Evolutionary conservation across 306 rosid species (phyloP), one percentile per base, ranked within the genome.

Genomic region (Sophora flavescens): DNA sequence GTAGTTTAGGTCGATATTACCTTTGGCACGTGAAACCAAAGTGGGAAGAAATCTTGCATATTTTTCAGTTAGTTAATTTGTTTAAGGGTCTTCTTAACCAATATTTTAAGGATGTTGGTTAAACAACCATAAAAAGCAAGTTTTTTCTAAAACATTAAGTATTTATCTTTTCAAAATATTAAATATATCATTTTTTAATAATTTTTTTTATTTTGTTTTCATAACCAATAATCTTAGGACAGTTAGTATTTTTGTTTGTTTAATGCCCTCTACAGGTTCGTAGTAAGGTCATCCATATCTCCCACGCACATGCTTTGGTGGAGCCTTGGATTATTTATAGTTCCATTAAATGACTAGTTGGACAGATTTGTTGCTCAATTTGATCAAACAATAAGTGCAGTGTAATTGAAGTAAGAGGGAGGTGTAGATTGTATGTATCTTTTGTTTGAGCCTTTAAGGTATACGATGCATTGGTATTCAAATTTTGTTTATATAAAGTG

Each of bases 301-400:
- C 63, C 30, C 41, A 6, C 11, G 28, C 51, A 50, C 71, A 35
- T 63, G 53, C 71, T 75, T 75, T 36, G 4, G 14, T 26, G 59
- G 51, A 61, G 28, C 41, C 10, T 28, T 73, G 13, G 38, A 70
- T 52, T 45, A 59, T 10, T 14, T 42, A 58, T 58, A 72, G 54
- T 26, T 39, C 18, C 9, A 22, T 42, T 42, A 18, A 65, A 65
- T 44, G 17, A 45, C 11, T 42, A 68, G 44, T 50, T 33, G 15
- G 47, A 10, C 45, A 50, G 33, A 50, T 39, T 51, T 50, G 33
- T 33, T 32, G 47, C 26, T 13, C 72, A 45, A 47, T 45, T 22
- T 44, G 16, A 11, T 45, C 13, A 45, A 64, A 41, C 10, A 41
- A 41, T 39, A 63, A 63, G 10, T 16, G 68, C 1, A 8, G 28